Conservation (phyloP, 768 basidiomycete genomes). For the Paxillus ammoniavirescens region DNA sequence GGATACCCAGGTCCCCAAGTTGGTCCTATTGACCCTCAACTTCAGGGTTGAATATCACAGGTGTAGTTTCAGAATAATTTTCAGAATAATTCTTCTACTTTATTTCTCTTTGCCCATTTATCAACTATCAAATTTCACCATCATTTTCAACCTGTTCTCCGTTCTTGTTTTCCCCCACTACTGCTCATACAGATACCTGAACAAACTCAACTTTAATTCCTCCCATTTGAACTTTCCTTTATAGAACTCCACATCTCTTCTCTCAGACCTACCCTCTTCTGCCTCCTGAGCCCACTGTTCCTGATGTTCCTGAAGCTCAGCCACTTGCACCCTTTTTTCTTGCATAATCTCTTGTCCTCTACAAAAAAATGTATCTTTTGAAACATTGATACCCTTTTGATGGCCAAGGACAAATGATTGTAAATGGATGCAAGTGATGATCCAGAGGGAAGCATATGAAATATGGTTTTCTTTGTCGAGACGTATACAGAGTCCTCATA, state of each 20-base stretch:
- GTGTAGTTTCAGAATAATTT: background rate
- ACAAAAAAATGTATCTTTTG: background rate
- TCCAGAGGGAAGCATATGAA: no score
- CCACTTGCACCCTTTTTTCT: background rate
- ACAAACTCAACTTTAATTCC: background rate
- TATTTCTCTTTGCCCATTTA: background rate
- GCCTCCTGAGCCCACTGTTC: background rate
- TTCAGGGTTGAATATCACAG: background rate
- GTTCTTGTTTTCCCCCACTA: background rate
- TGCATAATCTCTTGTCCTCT: conserved; percentile 1
- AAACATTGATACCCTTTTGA: background rate
- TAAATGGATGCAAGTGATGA: no score
- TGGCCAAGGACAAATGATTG: no score
- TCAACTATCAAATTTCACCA: background rate
- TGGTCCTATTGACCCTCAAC: no score
- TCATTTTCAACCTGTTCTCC: no score
- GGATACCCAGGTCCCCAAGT: no score
- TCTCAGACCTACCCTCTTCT: background rate
- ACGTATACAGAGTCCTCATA: conserved; percentile 2
- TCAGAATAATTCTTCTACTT: background rate
- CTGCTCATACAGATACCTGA: background rate
- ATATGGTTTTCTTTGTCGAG: conserved; percentile 5
- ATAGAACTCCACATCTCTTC: background rate
- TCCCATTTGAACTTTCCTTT: conserved; percentile 1
- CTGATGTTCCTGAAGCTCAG: background rate